Percentiles rank a stretch among this genome's conserved stretches.
These are phyloP conservation scores for Amphichorda felina DNA, from an alignment of 2,329 filamentous ascomycete species.

Conservation along the genomic window DNA sequence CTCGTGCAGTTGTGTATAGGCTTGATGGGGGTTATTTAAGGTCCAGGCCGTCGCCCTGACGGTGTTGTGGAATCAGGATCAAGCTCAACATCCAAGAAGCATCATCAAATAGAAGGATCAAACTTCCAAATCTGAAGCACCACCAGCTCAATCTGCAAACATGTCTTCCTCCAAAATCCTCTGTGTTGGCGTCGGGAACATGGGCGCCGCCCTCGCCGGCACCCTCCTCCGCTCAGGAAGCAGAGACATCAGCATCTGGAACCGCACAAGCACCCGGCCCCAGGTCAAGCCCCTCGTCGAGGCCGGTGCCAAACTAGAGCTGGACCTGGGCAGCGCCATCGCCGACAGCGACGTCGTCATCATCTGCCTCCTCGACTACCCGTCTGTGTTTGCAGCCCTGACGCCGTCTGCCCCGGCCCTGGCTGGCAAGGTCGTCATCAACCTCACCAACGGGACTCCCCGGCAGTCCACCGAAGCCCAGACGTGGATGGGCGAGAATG, in stretches of 20 bases:
- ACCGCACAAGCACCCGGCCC: conserved; percentile 9
- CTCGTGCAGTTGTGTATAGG: too few species aligned
- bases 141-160: too few species aligned
- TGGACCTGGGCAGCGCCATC: conserved; percentile 5
- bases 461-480: conserved; percentile 9
- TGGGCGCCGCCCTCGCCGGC: conserved; percentile 10
- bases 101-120: too few species aligned
- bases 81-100: too few species aligned
- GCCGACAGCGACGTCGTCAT: conserved; percentile 8
- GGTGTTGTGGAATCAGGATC: too few species aligned
- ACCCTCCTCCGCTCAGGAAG: conserved; percentile 10
- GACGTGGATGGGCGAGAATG: conserved; percentile 5
- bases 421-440: conserved; percentile 12
- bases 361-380: conserved; percentile 14
- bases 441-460: conserved; percentile 15
- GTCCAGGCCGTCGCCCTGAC: too few species aligned
- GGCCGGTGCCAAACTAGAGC: conserved; percentile 5
- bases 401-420: conserved; percentile 3
- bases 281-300: conserved; percentile 6
- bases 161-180: conserved; percentile 6
- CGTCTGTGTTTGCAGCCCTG: conserved; percentile 6
- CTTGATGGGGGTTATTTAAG: too few species aligned
- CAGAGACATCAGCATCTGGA: conserved; percentile 13
- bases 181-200: conserved; percentile 12
- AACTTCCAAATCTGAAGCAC: too few species aligned